A percentile compares a stretch with the other conserved stretches of the same genome.
phyloP scores from a whole-genome alignment of 2,329 filamentous ascomycete species.

The Cladophialophora psammophila region DNA sequence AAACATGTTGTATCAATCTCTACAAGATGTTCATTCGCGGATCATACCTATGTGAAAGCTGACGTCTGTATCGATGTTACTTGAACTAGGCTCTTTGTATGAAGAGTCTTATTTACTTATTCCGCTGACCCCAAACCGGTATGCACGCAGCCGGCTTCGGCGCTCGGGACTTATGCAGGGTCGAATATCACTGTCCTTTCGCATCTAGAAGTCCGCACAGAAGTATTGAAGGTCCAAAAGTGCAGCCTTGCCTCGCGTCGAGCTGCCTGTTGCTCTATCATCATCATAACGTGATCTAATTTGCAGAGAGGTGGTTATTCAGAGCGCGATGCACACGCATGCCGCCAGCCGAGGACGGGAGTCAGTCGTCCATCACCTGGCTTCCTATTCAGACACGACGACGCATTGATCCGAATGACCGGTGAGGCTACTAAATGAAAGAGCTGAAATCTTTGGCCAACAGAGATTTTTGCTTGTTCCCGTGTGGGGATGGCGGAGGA shows the following conservation, averaged over 20 bases:
- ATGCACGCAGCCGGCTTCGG: background rate
- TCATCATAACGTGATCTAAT: background rate
- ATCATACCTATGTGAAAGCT: background rate
- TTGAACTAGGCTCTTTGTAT: background rate
- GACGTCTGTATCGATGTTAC: background rate
- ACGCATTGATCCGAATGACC: background rate
- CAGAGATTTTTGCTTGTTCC: background rate
- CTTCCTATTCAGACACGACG: background rate
- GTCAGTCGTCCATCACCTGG: background rate
- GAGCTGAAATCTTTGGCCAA: background rate
- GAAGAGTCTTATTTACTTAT: background rate
- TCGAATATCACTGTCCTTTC: background rate
- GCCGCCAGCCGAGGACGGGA: background rate
- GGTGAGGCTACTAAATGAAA: background rate
- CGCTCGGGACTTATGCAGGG: background rate
- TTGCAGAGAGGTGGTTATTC: background rate
- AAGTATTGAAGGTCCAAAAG: background rate
- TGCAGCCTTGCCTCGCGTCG: background rate
- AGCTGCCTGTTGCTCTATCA: background rate
- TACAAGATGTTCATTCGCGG: background rate
- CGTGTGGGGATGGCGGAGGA: background rate
- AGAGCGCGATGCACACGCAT: background rate
- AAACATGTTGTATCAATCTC: background rate
- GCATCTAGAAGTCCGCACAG: background rate
- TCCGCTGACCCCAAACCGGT: background rate